phyloP scores from a whole-genome alignment of 2,329 filamentous ascomycete genomes.

The Colletotrichum scovillei region DNA sequence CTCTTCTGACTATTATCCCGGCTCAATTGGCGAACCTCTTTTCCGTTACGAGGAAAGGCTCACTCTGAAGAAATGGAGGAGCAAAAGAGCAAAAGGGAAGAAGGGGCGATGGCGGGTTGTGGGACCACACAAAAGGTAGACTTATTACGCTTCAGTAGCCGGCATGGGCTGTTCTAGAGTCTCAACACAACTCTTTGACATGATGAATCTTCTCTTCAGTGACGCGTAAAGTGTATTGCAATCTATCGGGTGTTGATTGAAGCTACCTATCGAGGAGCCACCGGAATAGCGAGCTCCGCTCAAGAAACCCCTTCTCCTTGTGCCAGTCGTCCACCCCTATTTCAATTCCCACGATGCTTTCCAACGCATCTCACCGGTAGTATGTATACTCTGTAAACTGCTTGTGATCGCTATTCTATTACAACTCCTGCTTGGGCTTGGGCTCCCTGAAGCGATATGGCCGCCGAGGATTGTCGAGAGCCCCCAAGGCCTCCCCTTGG shows the following conservation, averaged over 20 bases:
- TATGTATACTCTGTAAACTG: background rate
- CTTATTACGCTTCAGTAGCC: constrained; percentile 20
- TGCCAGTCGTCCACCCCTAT: background rate
- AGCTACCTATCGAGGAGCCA: background rate
- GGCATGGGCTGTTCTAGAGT: constrained; percentile 9
- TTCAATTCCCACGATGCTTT: background rate
- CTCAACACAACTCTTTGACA: constrained; percentile 10
- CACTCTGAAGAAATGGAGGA: background rate
- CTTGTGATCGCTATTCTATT: background rate
- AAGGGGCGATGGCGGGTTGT: background rate
- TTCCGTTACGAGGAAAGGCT: background rate
- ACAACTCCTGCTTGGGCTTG: background rate
- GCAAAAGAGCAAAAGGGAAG: background rate
- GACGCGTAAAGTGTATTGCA: no score
- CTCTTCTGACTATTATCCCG: no score
- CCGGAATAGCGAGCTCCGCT: background rate
- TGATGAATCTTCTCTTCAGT: background rate
- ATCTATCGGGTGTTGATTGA: background rate
- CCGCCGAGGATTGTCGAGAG: background rate
- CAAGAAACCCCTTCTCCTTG: background rate
- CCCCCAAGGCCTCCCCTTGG: background rate
- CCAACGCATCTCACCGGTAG: background rate
- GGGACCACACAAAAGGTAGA: background rate
- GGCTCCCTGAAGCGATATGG: background rate
- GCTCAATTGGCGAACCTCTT: background rate